Base-by-base conservation (phyloP, 2,329 filamentous ascomycete species). In the Didymella keratinophila region DNA sequence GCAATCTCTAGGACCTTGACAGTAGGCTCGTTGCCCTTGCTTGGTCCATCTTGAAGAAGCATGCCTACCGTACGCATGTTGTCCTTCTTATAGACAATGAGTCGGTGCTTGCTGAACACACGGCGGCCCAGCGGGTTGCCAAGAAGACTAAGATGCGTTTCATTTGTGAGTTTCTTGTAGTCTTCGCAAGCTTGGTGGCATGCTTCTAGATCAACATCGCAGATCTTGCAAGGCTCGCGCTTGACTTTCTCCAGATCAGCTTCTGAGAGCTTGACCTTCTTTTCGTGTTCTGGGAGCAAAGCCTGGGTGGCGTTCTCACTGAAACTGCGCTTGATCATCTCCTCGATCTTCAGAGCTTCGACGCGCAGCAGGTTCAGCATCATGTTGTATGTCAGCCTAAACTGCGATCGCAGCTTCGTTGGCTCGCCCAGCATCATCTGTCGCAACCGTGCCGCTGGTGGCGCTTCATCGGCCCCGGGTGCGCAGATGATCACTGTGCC, bases 311-410 rank as follows among this genome's bases (percentile, higher is more conserved):
- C 94, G 78, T 99, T 95, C 77, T 99, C 95, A 51, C 94, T 97
- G 82, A 99, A 99, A 76, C 93, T 97, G 65, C 95, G 90, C 84
- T 99, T 99, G 82, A 99, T 99, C 95, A 99, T 99, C 78, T 99
- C 95, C 76, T 99, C 95, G 68, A 99, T 98, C 80, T 97, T 98
- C 65, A 99, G 80, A 2, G 95, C 95, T 77, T 99, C 95, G 2
- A 99, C 95, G 34, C 95, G 89, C 47, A 99, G 83, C 30, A 99
- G 82, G 72, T 98, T 99, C 28, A 99, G 82, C 60, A 99, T 99
- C 95, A 99, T 99, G 79, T 98, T 99, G 82, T 99, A 99, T 0
- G 96, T 99, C 46, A 99, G 83, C 60, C 95, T 87, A 82, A 99
- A 99, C 73, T 99, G 95, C 7, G 94, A 98, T 45, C 93, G 87